These are phyloP conservation scores for Bjerkandera adusta DNA, from an alignment of 1,284 basidiomycete genomes.

Conservation along the genomic window DNA sequence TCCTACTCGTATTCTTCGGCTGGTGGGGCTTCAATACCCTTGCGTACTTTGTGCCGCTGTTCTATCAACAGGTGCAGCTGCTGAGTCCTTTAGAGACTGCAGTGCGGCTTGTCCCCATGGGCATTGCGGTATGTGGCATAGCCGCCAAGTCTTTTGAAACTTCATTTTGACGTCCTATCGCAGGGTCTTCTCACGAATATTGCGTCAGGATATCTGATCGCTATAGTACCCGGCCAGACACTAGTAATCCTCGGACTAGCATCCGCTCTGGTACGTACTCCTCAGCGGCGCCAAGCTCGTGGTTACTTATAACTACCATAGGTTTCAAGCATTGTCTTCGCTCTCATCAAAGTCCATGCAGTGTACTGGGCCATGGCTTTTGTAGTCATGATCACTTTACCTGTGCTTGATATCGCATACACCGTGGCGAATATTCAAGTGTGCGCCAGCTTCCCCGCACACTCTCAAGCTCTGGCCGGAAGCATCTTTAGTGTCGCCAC, in stretches of 20 bases:
- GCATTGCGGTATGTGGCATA: slow-evolving; percentile 17
- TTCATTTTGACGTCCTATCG: not conserved
- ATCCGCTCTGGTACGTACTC: slow-evolving; percentile 26
- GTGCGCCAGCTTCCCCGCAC: slow-evolving; percentile 27
- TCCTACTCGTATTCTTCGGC: slow-evolving; percentile 30
- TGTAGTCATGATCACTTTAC: slow-evolving; percentile 25
- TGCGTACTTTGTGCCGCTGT: slow-evolving; percentile 27
- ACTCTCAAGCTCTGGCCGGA: slow-evolving; percentile 35
- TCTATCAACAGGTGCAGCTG: slow-evolving; percentile 32
- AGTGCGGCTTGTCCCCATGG: slow-evolving; percentile 29
- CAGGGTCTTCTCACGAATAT: slow-evolving; percentile 28
- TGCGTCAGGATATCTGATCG: slow-evolving; percentile 26
- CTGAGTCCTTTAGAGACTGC: slow-evolving; percentile 30
- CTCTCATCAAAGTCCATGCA: slow-evolving; percentile 28
- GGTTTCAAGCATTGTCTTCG: slow-evolving; percentile 30
- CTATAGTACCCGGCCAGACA: slow-evolving; percentile 24
- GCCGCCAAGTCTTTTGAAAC: not conserved
- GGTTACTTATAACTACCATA: slow-evolving; percentile 10
- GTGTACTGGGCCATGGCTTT: slow-evolving; percentile 33
- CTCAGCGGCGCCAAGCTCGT: not conserved
- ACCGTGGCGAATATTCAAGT: slow-evolving; percentile 33
- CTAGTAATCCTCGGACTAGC: slow-evolving; percentile 27
- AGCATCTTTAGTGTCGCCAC: slow-evolving; percentile 35
- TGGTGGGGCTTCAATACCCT: slow-evolving; percentile 33
- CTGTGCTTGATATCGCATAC: slow-evolving; percentile 29